Evolutionary conservation across 257 asterid species (phyloP), one percentile per base, ranked within the genome.

Genomic region (Salvia hispanica): DNA sequence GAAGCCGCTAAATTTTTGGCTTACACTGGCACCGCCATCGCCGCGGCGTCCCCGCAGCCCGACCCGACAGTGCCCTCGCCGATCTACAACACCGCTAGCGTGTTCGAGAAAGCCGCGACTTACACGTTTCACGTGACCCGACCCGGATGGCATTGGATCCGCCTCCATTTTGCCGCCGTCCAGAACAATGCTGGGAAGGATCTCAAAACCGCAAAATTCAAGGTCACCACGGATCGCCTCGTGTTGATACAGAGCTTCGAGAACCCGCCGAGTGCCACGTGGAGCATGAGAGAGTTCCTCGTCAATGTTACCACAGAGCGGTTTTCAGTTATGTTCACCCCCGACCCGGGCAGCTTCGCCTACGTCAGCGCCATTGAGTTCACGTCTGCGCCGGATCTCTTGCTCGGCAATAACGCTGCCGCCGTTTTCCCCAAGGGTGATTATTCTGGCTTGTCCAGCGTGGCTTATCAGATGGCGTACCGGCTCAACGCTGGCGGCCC

Each of bases 71-170:
- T 78, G 14, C 88, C 92, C 0, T 77, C 83, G 1, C 78, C 89
- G 18, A 70, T 91, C 6, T 87, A 94, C 55, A 67, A 71, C 1
- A 63, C 91, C 0, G 97, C 96, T 0, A 82, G 65, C 39, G 68
- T 88, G 2, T 94, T 94, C 66, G 83, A 79, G 0, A 51, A 58
- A 9, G 74, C 44, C 1, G 96, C 96, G 2, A 78, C 84, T 0
- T 94, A 83, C 79, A 77, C 91, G 0, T 91, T 88, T 73, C 97
- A 76, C 18, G 84, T 86, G 7, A 43, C 76, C 51, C 72, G 82
- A 52, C 87, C 95, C 18, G 96, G 98, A 0, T 84, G 88, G 92
- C 98, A 92, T 58, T 92, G 95, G 96, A 77, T 89, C 33, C 85
- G 96, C 6, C 87, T 89, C 51, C 87, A 92, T 65, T 92, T 92